Base-by-base conservation (phyloP, 2,329 filamentous ascomycete genomes). In the Fusarium sp. region DNA sequence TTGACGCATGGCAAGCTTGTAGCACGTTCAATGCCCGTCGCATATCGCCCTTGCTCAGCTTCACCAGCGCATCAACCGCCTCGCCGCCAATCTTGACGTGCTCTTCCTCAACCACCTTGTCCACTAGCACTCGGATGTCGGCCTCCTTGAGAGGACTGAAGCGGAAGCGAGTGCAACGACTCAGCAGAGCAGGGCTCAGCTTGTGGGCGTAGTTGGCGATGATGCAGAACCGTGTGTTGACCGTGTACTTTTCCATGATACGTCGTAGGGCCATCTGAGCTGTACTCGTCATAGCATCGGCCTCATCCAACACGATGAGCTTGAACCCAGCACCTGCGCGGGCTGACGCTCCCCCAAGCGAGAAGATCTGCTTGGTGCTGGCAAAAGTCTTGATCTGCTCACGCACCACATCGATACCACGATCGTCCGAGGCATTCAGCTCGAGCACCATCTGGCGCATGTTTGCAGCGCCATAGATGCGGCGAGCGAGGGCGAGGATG, bases 331-430 rank as follows among this genome's bases (percentile, higher is more conserved):
- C 94, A 29, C 96, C 69, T 60, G 80, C 81, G 7, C 87, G 80
- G 37, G 84, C 84, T 2, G 88, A 85, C 9, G 87, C 86, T 48
- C 89, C 86, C n/a, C 90, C 91, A 81, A 89, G 85, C 16, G 85
- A 88, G 86, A 99, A 99, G 79, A 99, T 99, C 82, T 99, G 97
- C 84, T 97, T 98, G 9, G 97, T 99, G 77, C 94, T 97, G 45
- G 95, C 96, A 85, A 99, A 99, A 0, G 97, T 99, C 88, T 98
- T 99, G 90, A 99, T 99, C 84, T 99, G 97, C 85, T 99, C 97
- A 76, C 95, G 91, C 66, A 99, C 97, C 3, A 99, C 97, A 76
- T 99, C 97, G 82, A 99, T 99, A 80, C 97, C 97, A 84, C 97
- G 90, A 83, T 99, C 97, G 81, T 99, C 97, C 58, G 95, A 98